Percentiles rank a stretch among this genome's conserved stretches.
These are phyloP conservation scores for Neopestalotiopsis sp. DNA, from an alignment of 2,329 filamentous ascomycete genomes.

Conservation along the genomic window DNA sequence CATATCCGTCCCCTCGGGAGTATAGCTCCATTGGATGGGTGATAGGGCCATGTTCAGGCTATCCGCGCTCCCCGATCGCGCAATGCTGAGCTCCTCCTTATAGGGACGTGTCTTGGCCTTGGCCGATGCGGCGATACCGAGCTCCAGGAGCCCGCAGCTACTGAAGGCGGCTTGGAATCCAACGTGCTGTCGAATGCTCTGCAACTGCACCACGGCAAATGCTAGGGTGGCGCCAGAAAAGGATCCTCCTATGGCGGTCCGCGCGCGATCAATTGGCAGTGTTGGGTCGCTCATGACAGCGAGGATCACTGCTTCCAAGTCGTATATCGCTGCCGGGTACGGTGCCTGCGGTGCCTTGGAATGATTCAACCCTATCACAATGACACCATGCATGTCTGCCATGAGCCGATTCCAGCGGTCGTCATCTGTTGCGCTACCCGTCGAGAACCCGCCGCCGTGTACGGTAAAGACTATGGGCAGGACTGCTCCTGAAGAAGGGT, in stretches of 20 bases:
- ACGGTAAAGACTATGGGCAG: slow-evolving; percentile 16
- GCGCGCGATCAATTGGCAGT: slow-evolving; percentile 15
- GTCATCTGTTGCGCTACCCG: slow-evolving; percentile 15
- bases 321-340: slow-evolving; percentile 16
- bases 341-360: slow-evolving; percentile 13
- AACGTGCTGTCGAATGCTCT: slow-evolving; percentile 9
- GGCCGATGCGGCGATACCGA: slow-evolving; percentile 7
- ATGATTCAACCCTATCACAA: slow-evolving; percentile 16
- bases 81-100: slow-evolving; percentile 10
- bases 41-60: slow-evolving; percentile 7
- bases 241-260: slow-evolving; percentile 17
- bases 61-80: slow-evolving; percentile 2
- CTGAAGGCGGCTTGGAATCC: slow-evolving; percentile 11
- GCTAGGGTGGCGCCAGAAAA: slow-evolving; percentile 15
- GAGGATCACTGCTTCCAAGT: slow-evolving; percentile 16
- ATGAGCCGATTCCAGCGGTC: slow-evolving; percentile 19
- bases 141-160: slow-evolving; percentile 17
- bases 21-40: slow-evolving; percentile 15
- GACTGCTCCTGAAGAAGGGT: neutral
- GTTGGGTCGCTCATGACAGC: slow-evolving; percentile 11
- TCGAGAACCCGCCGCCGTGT: slow-evolving; percentile 17
- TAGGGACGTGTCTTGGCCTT: slow-evolving; percentile 16
- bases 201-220: slow-evolving; percentile 15
- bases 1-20: slow-evolving; percentile 15
- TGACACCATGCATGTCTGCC: slow-evolving; percentile 14